Base-by-base conservation (phyloP, 108 stramenopile species). In the Discostella stelligeroides region DNA sequence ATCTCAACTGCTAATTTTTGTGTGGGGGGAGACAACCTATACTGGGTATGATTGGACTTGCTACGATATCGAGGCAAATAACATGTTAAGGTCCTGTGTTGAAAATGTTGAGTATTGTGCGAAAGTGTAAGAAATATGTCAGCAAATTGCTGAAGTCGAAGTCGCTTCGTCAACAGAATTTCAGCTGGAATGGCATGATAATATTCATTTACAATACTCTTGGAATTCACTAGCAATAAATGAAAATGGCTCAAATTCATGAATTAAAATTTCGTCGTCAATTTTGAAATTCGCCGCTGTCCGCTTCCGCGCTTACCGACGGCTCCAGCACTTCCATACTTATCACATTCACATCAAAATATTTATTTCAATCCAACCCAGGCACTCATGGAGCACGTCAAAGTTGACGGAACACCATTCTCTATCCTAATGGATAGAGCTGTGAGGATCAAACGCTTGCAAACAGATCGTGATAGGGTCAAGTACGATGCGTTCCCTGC, bases 1-100 rank as follows among this genome's bases (percentile, higher is more conserved):
- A 92, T 75, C 63, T 94, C 47, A 86, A 91, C 59, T 90, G 88
- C 67, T 94, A 60, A 54, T 27, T n/a, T 24, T 24, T n/a, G n/a
- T n/a, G n/a, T n/a, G n/a, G 55, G 15, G 28, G 34, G 55, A 56
- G 15, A 28, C 3, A 5, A 34, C 34, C 6, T 34, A n/a, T n/a
- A n/a, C 6, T 34, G 34, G 34, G 34, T 6, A 6, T 34, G 34
- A 3, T 34, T 34, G 34, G 34, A 34, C 6, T 34, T 34, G 34
- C 34, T n/a, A n/a, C n/a, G n/a, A n/a, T n/a, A n/a, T n/a, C n/a
- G n/a, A n/a, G 6, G 34, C 34, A 34, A 34, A 34, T 34, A n/a
- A n/a, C n/a, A n/a, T n/a, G n/a, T n/a, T n/a, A n/a, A n/a, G n/a
- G n/a, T n/a, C n/a, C n/a, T n/a, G n/a, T n/a, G n/a, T n/a, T n/a